A percentile compares a stretch with the other conserved stretches of the same genome.
Evolutionary conservation across 2,329 filamentous ascomycete genomes (phyloP).

Genomic region (Fusarium pseudograminearum): DNA sequence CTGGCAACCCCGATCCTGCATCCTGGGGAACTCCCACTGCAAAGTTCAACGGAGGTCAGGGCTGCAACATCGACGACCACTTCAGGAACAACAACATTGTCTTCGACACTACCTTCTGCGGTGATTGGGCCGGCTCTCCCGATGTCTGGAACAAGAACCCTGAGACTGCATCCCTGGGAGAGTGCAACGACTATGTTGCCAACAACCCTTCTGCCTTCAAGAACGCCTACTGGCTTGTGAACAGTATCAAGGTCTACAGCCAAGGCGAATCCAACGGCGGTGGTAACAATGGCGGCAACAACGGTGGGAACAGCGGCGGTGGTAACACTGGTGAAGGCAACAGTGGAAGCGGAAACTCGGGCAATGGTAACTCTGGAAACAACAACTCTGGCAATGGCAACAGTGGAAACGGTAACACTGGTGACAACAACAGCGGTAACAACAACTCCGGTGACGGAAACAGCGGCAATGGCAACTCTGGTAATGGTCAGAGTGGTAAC

Average conservation of each 20-base stretch:
- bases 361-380: background rate
- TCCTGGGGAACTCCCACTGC: constrained; percentile 78
- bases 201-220: constrained; percentile 76
- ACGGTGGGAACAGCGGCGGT: background rate
- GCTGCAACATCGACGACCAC: constrained; percentile 77
- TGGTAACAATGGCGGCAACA: background rate
- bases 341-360: background rate
- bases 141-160: constrained; percentile 68
- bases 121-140: constrained; percentile 80
- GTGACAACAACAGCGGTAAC: constrained; percentile 15
- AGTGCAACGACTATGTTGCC: constrained; percentile 79
- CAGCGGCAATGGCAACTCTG: constrained; percentile 9
- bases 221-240: constrained; percentile 83
- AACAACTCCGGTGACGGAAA: background rate
- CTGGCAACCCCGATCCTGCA: constrained; percentile 71
- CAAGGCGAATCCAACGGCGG: constrained; percentile 21
- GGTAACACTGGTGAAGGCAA: constrained; percentile 4
- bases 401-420: constrained; percentile 8
- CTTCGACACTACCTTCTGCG: constrained; percentile 88
- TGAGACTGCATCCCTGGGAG: constrained; percentile 71
- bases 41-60: constrained; percentile 72
- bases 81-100: constrained; percentile 82
- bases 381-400: background rate
- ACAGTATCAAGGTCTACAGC: constrained; percentile 73
- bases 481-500: constrained; percentile 13